Evolutionary conservation across 2,329 filamentous ascomycete species (phyloP).

Genomic region (Emmonsia crescens): DNA sequence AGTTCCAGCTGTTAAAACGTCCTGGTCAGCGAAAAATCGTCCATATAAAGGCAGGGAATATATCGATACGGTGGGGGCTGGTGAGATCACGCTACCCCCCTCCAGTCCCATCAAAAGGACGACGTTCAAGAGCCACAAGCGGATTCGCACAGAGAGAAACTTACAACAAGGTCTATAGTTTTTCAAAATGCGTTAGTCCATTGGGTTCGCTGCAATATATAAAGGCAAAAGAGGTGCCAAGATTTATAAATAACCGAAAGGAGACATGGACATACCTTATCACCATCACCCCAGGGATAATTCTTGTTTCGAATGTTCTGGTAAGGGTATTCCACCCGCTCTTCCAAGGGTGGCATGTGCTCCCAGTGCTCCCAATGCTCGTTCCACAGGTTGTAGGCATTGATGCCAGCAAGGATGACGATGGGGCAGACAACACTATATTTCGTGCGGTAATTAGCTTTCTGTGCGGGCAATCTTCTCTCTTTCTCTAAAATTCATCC

Average conservation of each 20-base stretch:
- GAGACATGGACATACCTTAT: slow-evolving; percentile 58
- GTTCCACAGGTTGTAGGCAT: slow-evolving; percentile 84
- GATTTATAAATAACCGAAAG: background rate
- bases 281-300: slow-evolving; percentile 87
- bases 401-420: slow-evolving; percentile 60
- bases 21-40: background rate
- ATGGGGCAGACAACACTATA: slow-evolving; percentile 62
- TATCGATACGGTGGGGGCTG: background rate
- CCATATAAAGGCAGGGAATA: background rate
- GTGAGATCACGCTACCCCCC: background rate
- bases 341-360: slow-evolving; percentile 77
- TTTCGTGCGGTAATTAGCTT: background rate
- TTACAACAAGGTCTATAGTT: slow-evolving; percentile 53
- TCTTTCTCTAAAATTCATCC: background rate
- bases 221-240: background rate
- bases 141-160: slow-evolving; percentile 21
- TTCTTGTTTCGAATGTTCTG: slow-evolving; percentile 97
- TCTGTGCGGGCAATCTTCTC: background rate
- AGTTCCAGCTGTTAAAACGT: slow-evolving; percentile 69
- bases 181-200: slow-evolving; percentile 8
- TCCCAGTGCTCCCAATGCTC: slow-evolving; percentile 96
- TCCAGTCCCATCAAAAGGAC: background rate
- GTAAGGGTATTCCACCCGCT: slow-evolving; percentile 88
- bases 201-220: background rate
- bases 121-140: background rate